Evolutionary conservation across 2,329 filamentous ascomycete genomes (phyloP).

Genomic region (Colletotrichum limetticola): DNA sequence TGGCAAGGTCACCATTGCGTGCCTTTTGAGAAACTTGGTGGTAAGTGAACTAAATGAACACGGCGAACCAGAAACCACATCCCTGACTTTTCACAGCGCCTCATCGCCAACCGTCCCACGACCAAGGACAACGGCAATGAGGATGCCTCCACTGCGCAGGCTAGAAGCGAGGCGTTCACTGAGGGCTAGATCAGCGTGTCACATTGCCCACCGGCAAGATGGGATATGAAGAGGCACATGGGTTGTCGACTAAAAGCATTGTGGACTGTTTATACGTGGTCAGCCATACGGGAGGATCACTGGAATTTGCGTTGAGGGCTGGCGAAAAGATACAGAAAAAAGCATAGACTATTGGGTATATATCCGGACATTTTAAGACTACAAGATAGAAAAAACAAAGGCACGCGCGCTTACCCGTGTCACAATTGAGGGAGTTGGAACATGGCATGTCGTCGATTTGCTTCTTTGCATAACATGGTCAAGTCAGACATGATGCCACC

Average conservation of each 20-base stretch:
- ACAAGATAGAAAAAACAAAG: conserved; percentile 10
- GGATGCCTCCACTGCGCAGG: conserved; percentile 42
- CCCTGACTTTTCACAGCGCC: conserved; percentile 49
- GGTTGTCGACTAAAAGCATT: conserved; percentile 13
- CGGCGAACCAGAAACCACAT: no score
- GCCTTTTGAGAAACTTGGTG: conserved; percentile 88
- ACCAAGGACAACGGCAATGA: conserved; percentile 47
- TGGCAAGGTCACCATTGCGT: conserved; percentile 96
- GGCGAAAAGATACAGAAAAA: conserved; percentile 19
- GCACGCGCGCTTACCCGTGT: not conserved
- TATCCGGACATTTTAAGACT: conserved; percentile 18
- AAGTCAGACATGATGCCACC: not conserved
- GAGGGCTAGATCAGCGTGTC: conserved; percentile 44
- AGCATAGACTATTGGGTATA: conserved; percentile 26
- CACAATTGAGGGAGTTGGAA: not conserved
- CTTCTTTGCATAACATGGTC: not conserved
- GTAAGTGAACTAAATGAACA: conserved; percentile 52
- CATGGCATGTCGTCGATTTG: not conserved
- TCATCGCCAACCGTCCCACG: conserved; percentile 61
- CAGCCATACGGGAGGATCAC: conserved; percentile 13
- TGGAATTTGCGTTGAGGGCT: conserved; percentile 9
- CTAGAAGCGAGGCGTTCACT: conserved; percentile 54
- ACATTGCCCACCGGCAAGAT: not conserved
- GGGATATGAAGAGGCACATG: not conserved
- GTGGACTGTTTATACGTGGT: conserved; percentile 16